Evolutionary conservation across 208 protist species (phyloP).

Genomic region (Trypanosoma lewisi): DNA sequence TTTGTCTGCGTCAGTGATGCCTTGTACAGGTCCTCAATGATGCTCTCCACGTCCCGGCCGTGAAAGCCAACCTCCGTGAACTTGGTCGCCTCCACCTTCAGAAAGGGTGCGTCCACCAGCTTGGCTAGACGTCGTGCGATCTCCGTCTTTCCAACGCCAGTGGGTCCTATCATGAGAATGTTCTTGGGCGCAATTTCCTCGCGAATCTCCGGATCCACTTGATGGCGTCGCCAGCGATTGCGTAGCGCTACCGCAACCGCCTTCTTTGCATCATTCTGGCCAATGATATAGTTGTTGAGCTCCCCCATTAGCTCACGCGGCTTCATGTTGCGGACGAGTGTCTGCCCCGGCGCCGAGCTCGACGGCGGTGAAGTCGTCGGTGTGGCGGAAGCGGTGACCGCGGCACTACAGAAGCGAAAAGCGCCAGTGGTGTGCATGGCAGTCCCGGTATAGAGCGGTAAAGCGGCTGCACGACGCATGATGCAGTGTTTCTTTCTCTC

Average conservation of each 20-base stretch:
- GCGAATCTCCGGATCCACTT: slow-evolving; percentile 84
- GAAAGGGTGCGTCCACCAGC: slow-evolving; percentile 96
- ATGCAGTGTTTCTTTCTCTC: no score
- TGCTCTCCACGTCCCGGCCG: slow-evolving; percentile 96
- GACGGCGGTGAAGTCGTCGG: slow-evolving; percentile 27
- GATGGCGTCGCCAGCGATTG: slow-evolving; percentile 94
- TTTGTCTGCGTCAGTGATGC: slow-evolving; percentile 91
- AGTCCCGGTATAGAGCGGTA: slow-evolving; percentile 3
- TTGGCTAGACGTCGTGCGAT: slow-evolving; percentile 97
- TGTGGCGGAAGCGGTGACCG: slow-evolving; percentile 39
- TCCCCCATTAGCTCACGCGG: slow-evolving; percentile 93
- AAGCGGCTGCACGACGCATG: slow-evolving; percentile 22
- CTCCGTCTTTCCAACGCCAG: slow-evolving; percentile 95
- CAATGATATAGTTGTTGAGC: slow-evolving; percentile 97
- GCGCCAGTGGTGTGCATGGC: slow-evolving; percentile 5
- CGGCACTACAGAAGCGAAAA: slow-evolving; percentile 48
- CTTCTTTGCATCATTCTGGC: slow-evolving; percentile 96
- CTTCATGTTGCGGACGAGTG: slow-evolving; percentile 85
- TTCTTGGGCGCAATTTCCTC: slow-evolving; percentile 95
- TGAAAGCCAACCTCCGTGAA: slow-evolving; percentile 98
- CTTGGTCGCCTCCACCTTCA: slow-evolving; percentile 99
- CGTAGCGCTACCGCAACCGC: slow-evolving; percentile 96
- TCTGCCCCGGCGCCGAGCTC: slow-evolving; percentile 26
- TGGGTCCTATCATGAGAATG: slow-evolving; percentile 95
- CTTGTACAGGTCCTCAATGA: slow-evolving; percentile 97